Evolutionary conservation across 352 stramenopile genomes (phyloP).

Genomic region (Globisporangium apiculatum): DNA sequence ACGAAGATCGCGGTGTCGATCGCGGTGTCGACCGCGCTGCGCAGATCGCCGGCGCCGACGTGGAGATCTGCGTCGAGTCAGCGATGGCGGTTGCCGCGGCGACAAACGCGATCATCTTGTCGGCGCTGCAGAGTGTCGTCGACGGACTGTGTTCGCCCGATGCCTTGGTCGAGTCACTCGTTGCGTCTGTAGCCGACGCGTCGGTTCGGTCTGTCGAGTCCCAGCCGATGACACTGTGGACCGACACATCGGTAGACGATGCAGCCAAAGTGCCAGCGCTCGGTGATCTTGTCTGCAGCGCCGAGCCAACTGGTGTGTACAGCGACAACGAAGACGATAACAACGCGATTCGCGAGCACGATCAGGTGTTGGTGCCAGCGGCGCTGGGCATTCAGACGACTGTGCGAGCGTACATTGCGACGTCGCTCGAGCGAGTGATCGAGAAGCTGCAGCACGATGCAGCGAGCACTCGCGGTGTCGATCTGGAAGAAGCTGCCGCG

Average conservation of each 20-base stretch:
- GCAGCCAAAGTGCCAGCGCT: too few species aligned
- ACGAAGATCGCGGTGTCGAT: background rate
- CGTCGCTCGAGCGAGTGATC: conserved; percentile 20
- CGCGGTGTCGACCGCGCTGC: background rate
- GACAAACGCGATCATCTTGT: conserved; percentile 20
- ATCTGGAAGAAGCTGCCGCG: background rate
- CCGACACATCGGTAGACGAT: background rate
- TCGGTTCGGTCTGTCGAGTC: background rate
- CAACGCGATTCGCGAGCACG: background rate
- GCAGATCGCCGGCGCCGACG: background rate
- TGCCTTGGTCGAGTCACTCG: conserved; percentile 8
- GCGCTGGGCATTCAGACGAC: conserved; percentile 20
- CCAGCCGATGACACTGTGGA: background rate
- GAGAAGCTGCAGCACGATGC: conserved; percentile 5
- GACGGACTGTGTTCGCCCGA: conserved; percentile 10
- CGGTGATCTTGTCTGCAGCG: too few species aligned
- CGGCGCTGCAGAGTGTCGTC: conserved; percentile 20
- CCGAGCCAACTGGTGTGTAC: too few species aligned
- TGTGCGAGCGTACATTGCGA: conserved; percentile 14
- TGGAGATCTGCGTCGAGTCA: conserved; percentile 8
- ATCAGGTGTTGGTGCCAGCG: conserved; percentile 14
- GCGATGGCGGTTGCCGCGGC: conserved; percentile 12
- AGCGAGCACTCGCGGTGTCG: background rate
- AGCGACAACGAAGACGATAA: background rate
- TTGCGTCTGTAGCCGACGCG: conserved; percentile 6